Evolutionary conservation across 176 grass and related monocot genomes (phyloP).

Genomic region (Triticum timopheevii): DNA sequence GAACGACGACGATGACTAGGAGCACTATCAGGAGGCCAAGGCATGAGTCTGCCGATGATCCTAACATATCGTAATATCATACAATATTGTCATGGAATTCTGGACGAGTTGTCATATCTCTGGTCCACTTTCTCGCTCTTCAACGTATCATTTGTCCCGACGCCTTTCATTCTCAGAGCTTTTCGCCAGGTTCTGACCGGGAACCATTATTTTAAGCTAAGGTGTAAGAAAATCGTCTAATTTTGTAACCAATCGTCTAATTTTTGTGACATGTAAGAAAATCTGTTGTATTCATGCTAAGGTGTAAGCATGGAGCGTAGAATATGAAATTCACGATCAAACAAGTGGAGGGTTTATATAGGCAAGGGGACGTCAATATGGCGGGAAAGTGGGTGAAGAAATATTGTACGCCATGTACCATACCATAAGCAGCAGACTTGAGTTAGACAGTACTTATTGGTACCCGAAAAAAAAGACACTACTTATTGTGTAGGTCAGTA

Average conservation of each 20-base stretch:
- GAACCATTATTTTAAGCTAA: background rate
- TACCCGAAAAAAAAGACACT: too few species aligned
- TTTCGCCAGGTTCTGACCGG: background rate
- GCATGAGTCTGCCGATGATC: too few species aligned
- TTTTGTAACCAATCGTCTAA: background rate
- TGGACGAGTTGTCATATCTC: too few species aligned
- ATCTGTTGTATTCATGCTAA: background rate
- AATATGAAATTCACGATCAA: background rate
- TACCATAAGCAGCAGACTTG: too few species aligned
- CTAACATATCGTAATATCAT: too few species aligned
- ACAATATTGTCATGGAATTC: too few species aligned
- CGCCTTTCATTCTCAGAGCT: background rate
- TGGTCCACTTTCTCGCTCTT: too few species aligned
- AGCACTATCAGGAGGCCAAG: too few species aligned
- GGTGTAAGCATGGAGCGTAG: background rate
- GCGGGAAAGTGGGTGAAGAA: background rate
- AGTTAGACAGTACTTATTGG: background rate
- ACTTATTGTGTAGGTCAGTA: background rate
- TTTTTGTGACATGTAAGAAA: background rate
- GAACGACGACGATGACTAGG: too few species aligned
- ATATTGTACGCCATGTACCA: background rate
- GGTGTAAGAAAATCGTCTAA: too few species aligned
- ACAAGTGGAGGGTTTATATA: background rate
- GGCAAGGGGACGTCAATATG: background rate
- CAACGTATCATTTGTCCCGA: background rate